Evolutionary conservation across 768 basidiomycete genomes (phyloP), one percentile per base, ranked within the genome.

Genomic region (Russula dissimulans): DNA sequence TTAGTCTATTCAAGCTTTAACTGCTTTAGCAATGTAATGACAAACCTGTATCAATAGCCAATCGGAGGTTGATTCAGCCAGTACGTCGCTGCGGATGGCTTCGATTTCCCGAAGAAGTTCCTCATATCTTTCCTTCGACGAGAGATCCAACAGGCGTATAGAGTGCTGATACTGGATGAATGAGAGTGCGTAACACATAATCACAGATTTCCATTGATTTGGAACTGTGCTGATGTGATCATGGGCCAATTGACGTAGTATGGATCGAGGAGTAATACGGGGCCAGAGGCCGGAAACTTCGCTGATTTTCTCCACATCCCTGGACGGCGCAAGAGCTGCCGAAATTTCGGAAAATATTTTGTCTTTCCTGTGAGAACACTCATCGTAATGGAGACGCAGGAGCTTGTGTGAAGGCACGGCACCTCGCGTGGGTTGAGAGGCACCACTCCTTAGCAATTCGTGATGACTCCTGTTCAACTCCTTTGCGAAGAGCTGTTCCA

Each of bases 221-320:
- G 55, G 22, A 50, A 42, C 47, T 44, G 60, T 34, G 61, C 47
- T 44, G 43, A 63, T 57, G 0, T 9, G 42, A 4, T 71, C 70
- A 54, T 62, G 65, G n/a, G 67, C 63, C 26, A 72, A 54, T n/a
- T 68, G 54, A 60, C 66, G 38, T 9, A 55, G 56, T 5, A 52
- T 39, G 50, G 51, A 45, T 34, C 49, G 41, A 18, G 54, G 60
- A 8, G 54, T 56, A 15, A 60, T 38, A 18, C 59, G 59, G 22
- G 59, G 59, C 59, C 59, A 60, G 5, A 60, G 60, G 3, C 60
- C 54, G 4, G 56, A 41, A 8, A 53, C 26, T 5, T 8, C 7
- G n/a, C 9, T 9, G 17, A 26, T n/a, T 29, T 53, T 14, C 34
- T 59, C 60, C 15, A 46, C 17, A 5, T 29, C 36, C 43, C 56